These are phyloP conservation scores for Cladophialophora yegresii DNA, from an alignment of 2,329 filamentous ascomycete genomes.

Conservation along the genomic window DNA sequence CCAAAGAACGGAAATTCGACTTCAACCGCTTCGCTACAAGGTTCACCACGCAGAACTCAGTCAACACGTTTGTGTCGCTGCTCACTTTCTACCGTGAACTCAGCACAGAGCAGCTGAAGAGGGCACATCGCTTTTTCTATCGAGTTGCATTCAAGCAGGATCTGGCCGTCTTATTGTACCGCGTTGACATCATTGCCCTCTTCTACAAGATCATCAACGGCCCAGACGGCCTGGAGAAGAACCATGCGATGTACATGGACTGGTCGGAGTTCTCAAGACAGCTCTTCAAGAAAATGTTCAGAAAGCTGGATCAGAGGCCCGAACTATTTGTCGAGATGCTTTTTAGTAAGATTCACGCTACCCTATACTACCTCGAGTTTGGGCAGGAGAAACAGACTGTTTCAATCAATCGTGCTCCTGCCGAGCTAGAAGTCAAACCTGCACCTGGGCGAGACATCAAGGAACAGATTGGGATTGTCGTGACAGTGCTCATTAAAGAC, in stretches of 20 bases:
- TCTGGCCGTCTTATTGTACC: constrained; percentile 81
- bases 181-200: constrained; percentile 84
- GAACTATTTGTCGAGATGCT: constrained; percentile 87
- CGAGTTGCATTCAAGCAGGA: constrained; percentile 94
- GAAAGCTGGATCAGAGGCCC: constrained; percentile 81
- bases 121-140: constrained; percentile 91
- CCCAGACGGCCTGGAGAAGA: constrained; percentile 70
- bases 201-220: constrained; percentile 93
- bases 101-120: constrained; percentile 76
- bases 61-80: constrained; percentile 85
- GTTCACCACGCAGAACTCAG: constrained; percentile 79
- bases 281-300: constrained; percentile 76
- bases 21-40: constrained; percentile 79
- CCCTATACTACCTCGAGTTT: constrained; percentile 84
- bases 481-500: constrained; percentile 77
- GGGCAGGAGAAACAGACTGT: constrained; percentile 80
- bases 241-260: constrained; percentile 71
- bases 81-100: constrained; percentile 80
- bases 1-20: constrained; percentile 88
- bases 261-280: constrained; percentile 90
- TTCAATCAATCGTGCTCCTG: constrained; percentile 67
- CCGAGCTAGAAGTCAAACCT: constrained; percentile 79
- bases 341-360: constrained; percentile 86
- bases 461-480: constrained; percentile 75
- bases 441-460: constrained; percentile 63